phyloP scores from a whole-genome alignment of 1,139 yeast genomes.

The Suhomyces guaymorum region DNA sequence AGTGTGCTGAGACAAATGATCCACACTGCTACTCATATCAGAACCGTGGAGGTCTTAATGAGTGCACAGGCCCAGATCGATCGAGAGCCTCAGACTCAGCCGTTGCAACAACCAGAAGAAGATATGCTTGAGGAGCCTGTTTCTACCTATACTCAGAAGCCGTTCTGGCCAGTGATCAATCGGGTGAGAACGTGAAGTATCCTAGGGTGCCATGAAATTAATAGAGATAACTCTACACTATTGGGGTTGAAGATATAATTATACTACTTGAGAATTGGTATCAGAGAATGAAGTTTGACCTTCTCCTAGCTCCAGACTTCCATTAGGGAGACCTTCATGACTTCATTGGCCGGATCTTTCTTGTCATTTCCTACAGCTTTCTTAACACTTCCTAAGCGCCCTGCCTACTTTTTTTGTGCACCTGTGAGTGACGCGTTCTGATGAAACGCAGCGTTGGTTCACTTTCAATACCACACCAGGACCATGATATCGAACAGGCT shows the following conservation, averaged over 20 bases:
- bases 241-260: background rate
- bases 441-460: background rate
- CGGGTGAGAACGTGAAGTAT: constrained; percentile 5
- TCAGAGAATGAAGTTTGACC: too few species aligned
- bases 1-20: constrained; percentile 29
- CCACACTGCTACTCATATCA: constrained; percentile 32
- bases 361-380: too few species aligned
- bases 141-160: constrained; percentile 25
- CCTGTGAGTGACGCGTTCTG: background rate
- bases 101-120: constrained; percentile 1
- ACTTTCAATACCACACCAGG: background rate
- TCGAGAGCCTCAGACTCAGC: too few species aligned
- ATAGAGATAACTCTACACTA: background rate
- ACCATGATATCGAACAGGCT: background rate
- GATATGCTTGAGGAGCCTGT: constrained; percentile 1
- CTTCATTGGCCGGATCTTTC: too few species aligned
- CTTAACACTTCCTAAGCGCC: too few species aligned
- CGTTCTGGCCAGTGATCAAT: constrained; percentile 30
- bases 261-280: too few species aligned
- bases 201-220: constrained; percentile 5
- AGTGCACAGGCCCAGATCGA: constrained; percentile 3
- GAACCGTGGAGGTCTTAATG: constrained; percentile 35
- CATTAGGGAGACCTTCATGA: too few species aligned
- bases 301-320: too few species aligned
- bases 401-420: background rate